Evolutionary conservation across 2,329 filamentous ascomycete genomes (phyloP).

Genomic region (Microsporum audouinii): DNA sequence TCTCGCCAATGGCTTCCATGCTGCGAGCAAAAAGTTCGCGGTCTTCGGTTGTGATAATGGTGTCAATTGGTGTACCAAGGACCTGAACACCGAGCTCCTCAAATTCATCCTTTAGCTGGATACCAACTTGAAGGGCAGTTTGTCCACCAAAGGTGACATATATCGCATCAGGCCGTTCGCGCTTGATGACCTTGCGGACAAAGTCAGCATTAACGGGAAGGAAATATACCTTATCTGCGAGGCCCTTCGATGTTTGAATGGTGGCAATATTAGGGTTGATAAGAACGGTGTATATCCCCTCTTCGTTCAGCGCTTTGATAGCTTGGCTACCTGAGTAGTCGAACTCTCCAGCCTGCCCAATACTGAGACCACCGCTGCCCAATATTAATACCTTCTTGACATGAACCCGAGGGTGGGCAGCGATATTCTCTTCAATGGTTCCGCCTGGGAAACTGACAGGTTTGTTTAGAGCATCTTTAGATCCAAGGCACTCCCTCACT

Average conservation of each 20-base stretch:
- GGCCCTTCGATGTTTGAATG: slow-evolving; percentile 93
- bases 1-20: slow-evolving; percentile 97
- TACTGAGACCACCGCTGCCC: slow-evolving; percentile 88
- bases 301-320: slow-evolving; percentile 95
- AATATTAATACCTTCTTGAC: slow-evolving; percentile 93
- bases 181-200: slow-evolving; percentile 90
- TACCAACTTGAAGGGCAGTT: slow-evolving; percentile 91
- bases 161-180: slow-evolving; percentile 90
- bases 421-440: slow-evolving; percentile 64
- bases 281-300: slow-evolving; percentile 93
- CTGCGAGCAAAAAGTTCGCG: slow-evolving; percentile 93
- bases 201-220: slow-evolving; percentile 93
- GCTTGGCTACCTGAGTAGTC: slow-evolving; percentile 98
- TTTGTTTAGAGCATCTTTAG: slow-evolving; percentile 54
- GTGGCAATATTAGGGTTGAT: slow-evolving; percentile 99
- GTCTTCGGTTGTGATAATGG: slow-evolving; percentile 97
- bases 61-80: slow-evolving; percentile 90
- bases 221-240: slow-evolving; percentile 98
- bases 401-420: slow-evolving; percentile 61
- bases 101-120: slow-evolving; percentile 95
- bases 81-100: slow-evolving; percentile 85
- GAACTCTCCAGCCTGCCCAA: slow-evolving; percentile 96
- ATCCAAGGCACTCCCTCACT: slow-evolving; percentile 59
- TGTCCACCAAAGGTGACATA: slow-evolving; percentile 97
- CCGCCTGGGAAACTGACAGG: slow-evolving; percentile 84